Percentiles rank a stretch among this genome's conserved stretches.
Conservation (phyloP, 306 rosid species). For the Rubus idaeus region DNA sequence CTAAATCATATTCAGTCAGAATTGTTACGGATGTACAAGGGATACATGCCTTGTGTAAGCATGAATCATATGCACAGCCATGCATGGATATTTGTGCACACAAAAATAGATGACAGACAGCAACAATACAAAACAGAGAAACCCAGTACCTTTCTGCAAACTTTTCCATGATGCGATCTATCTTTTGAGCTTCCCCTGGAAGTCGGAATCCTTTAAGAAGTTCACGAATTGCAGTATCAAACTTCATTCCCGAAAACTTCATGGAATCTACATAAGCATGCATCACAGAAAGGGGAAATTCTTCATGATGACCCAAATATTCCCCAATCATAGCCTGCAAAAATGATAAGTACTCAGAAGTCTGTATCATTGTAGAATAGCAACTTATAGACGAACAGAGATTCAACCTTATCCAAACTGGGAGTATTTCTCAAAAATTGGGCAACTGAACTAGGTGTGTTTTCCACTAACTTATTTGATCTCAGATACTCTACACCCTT, state of each 20-base stretch:
- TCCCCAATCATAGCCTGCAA: slow-evolving; percentile 94
- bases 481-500: slow-evolving; percentile 86
- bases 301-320: slow-evolving; percentile 99
- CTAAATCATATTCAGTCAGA: neutral
- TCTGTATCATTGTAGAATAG: slow-evolving; percentile 26
- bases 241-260: slow-evolving; percentile 90
- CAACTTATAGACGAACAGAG: slow-evolving; percentile 24
- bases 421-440: slow-evolving; percentile 84
- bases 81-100: neutral
- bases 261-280: slow-evolving; percentile 94
- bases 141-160: slow-evolving; percentile 85
- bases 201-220: slow-evolving; percentile 96
- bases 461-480: slow-evolving; percentile 87
- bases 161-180: slow-evolving; percentile 98
- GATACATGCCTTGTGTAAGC: slow-evolving; percentile 10
- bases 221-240: slow-evolving; percentile 90
- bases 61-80: slow-evolving; percentile 22
- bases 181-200: slow-evolving; percentile 99
- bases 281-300: slow-evolving; percentile 97
- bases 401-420: slow-evolving; percentile 81
- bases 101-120: neutral
- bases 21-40: slow-evolving; percentile 3
- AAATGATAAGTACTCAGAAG: slow-evolving; percentile 24
- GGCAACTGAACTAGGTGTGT: slow-evolving; percentile 82
- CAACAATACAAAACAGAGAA: slow-evolving; percentile 2